Conservation (phyloP, 2,329 filamentous ascomycete species). For the Ascochyta pisi region DNA sequence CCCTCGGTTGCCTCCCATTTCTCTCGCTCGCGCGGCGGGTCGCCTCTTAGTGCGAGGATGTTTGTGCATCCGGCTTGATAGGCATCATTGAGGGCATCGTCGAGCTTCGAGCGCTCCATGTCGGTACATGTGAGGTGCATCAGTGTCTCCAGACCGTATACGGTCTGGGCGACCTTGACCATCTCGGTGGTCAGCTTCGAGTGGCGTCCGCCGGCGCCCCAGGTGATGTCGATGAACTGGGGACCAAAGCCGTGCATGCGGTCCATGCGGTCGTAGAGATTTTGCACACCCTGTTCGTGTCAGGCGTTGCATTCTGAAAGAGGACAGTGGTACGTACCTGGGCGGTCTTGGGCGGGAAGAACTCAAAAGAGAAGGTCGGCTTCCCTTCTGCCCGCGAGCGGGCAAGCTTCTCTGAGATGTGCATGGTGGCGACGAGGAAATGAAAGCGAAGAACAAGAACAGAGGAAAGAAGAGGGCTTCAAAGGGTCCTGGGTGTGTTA, state of each 20-base stretch:
- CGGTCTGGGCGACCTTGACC: conserved; percentile 93
- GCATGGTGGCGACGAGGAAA: conserved; percentile 68
- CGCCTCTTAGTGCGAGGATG: conserved; percentile 90
- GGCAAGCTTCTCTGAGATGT: conserved; percentile 90
- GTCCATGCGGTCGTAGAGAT: conserved; percentile 99
- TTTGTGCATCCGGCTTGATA: conserved; percentile 98
- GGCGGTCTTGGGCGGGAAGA: conserved; percentile 97
- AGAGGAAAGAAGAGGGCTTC: not conserved
- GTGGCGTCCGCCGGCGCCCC: conserved; percentile 92
- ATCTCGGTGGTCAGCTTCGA: conserved; percentile 96
- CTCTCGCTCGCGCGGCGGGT: conserved; percentile 91
- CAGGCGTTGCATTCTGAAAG: conserved; percentile 12
- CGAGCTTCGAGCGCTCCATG: conserved; percentile 92
- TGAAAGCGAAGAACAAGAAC: conserved; percentile 8
- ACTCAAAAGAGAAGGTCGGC: conserved; percentile 98
- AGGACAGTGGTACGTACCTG: conserved; percentile 56
- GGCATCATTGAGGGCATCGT: conserved; percentile 83
- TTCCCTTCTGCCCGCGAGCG: conserved; percentile 79
- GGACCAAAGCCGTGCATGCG: conserved; percentile 95
- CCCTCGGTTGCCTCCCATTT: conserved; percentile 89
- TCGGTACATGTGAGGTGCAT: conserved; percentile 99
- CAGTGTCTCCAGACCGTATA: conserved; percentile 95
- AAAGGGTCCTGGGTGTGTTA: conserved; percentile 9
- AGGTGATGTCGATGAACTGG: conserved; percentile 97
- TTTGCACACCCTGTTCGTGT: conserved; percentile 77